These are phyloP conservation scores for Piper longum DNA, from an alignment of 164 flowering plant species.

Conservation along the genomic window DNA sequence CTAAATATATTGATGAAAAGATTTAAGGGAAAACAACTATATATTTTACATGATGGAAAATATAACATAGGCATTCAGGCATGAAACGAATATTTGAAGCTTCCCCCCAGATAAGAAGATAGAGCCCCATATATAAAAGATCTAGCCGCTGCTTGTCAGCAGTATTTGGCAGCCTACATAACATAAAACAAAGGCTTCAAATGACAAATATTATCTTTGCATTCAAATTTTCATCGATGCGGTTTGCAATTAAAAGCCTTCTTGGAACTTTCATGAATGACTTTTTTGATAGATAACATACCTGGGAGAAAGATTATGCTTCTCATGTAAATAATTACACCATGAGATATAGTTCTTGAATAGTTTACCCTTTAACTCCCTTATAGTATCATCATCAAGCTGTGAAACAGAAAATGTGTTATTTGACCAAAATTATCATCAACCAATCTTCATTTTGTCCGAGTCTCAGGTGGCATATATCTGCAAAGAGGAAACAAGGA, in stretches of 20 bases:
- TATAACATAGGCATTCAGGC: slow-evolving; percentile 98
- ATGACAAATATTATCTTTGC: too few relatives aligned
- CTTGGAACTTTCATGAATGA: not conserved
- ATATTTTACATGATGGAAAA: slow-evolving; percentile 73
- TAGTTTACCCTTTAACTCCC: slow-evolving; percentile 37
- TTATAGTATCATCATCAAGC: slow-evolving; percentile 41
- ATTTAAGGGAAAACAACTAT: not conserved
- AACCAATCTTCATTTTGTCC: not conserved
- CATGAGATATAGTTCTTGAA: slow-evolving; percentile 83
- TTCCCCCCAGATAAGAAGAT: slow-evolving; percentile 99
- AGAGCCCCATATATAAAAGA: slow-evolving; percentile 82
- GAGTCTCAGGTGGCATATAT: not conserved
- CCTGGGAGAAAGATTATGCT: slow-evolving; percentile 30
- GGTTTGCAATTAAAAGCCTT: not conserved
- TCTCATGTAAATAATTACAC: slow-evolving; percentile 70
- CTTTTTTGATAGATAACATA: slow-evolving; percentile 16
- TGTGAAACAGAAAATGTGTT: slow-evolving; percentile 13
- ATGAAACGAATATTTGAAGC: slow-evolving; percentile 95
- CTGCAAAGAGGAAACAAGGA: not conserved
- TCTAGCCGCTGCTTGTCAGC: slow-evolving; percentile 49
- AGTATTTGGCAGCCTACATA: slow-evolving; percentile 33
- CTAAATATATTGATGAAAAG: not conserved
- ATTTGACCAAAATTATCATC: not conserved
- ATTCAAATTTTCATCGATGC: not conserved
- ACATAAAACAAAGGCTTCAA: not conserved